These are phyloP conservation scores for Ogataea hybrid DNA, from an alignment of 1,139 yeast species.

Conservation along the genomic window DNA sequence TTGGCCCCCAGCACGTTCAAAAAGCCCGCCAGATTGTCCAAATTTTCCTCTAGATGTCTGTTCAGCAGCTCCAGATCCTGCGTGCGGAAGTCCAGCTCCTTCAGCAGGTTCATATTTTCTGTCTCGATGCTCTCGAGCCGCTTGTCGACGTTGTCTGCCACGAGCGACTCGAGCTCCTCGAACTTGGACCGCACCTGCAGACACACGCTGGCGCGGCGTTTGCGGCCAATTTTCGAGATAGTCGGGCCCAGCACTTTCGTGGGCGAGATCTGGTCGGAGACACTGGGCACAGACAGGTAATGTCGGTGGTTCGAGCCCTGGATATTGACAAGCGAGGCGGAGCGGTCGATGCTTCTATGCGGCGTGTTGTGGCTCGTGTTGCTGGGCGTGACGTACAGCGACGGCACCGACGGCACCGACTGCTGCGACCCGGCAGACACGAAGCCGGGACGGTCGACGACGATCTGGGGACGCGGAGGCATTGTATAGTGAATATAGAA, in stretches of 20 bases:
- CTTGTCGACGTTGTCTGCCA: slow-evolving; percentile 23
- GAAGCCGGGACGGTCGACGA: slow-evolving; percentile 8
- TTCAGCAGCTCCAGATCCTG: slow-evolving; percentile 21
- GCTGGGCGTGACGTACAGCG: slow-evolving; percentile 7
- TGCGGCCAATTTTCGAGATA: slow-evolving; percentile 4
- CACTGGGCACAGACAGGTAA: slow-evolving; percentile 10
- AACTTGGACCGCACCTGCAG: slow-evolving; percentile 16
- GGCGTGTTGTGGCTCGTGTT: slow-evolving; percentile 5
- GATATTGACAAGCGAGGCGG: slow-evolving; percentile 13
- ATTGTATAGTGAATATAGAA: background rate
- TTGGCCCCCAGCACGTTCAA: slow-evolving; percentile 18
- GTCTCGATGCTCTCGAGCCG: slow-evolving; percentile 20
- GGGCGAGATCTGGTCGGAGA: slow-evolving; percentile 8
- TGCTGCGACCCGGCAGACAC: slow-evolving; percentile 5
- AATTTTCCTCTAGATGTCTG: slow-evolving; percentile 15
- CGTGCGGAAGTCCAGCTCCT: slow-evolving; percentile 20
- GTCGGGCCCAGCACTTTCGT: slow-evolving; percentile 10
- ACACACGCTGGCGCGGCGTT: slow-evolving; percentile 8
- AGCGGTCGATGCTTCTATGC: slow-evolving; percentile 1
- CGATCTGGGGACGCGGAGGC: slow-evolving; percentile 5
- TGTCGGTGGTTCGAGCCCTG: slow-evolving; percentile 11
- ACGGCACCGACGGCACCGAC: slow-evolving; percentile 10
- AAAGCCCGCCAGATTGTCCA: slow-evolving; percentile 18
- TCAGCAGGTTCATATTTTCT: slow-evolving; percentile 24
- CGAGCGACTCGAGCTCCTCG: slow-evolving; percentile 14